Evolutionary conservation across 768 basidiomycete genomes (phyloP).

Genomic region (Panaeolus papilionaceus): DNA sequence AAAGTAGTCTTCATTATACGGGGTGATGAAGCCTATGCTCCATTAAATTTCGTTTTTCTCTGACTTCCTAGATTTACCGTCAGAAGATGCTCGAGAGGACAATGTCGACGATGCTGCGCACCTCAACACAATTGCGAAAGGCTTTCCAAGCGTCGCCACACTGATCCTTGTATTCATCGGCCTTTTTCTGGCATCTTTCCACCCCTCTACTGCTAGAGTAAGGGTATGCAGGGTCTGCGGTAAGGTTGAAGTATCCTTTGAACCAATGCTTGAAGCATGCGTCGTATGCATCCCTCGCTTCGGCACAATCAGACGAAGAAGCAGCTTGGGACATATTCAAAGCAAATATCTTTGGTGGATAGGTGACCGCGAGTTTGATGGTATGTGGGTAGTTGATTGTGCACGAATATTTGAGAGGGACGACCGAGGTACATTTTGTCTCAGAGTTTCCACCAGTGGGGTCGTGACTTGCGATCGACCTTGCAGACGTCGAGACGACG

Average conservation of each 20-base stretch:
- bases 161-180: conserved; percentile 84
- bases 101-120: conserved; percentile 31
- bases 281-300: conserved; percentile 89
- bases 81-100: no score
- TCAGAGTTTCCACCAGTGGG: not conserved
- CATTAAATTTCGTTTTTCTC: no score
- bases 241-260: conserved; percentile 77
- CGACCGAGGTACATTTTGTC: not conserved
- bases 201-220: conserved; percentile 45
- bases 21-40: no score
- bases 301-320: conserved; percentile 77
- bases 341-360: not conserved
- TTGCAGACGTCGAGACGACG: not conserved
- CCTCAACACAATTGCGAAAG: conserved; percentile 86
- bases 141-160: conserved; percentile 85
- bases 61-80: no score
- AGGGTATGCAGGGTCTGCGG: conserved; percentile 66
- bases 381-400: not conserved
- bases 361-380: not conserved
- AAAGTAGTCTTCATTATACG: no score
- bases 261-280: conserved; percentile 98
- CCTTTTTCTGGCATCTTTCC: conserved; percentile 76
- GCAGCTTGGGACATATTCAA: conserved; percentile 77
- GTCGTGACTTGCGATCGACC: not conserved
- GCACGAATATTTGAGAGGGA: not conserved